These are phyloP conservation scores for Albifimbria verrucaria DNA, from an alignment of 2,329 filamentous ascomycete species.

Conservation along the genomic window DNA sequence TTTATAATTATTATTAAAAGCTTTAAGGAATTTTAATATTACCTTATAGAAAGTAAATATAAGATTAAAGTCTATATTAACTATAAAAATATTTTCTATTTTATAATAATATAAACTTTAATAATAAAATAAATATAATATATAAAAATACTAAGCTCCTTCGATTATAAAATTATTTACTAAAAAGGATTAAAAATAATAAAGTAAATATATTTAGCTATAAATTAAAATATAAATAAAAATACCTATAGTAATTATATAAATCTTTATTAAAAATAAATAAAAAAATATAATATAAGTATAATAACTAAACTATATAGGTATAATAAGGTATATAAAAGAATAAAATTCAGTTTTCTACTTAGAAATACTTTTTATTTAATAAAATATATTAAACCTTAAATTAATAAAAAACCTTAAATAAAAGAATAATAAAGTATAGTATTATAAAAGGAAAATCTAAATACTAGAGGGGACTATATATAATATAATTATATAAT, in stretches of 20 bases:
- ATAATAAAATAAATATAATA: neutral
- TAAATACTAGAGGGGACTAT: neutral
- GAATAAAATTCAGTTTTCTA: neutral
- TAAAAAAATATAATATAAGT: neutral
- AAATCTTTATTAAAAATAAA: neutral
- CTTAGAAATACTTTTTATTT: neutral
- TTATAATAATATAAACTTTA: neutral
- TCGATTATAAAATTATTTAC: neutral
- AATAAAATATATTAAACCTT: neutral
- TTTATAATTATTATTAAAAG: too few relatives aligned
- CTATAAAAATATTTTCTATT: neutral
- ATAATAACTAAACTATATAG: neutral
- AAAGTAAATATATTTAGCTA: too few relatives aligned
- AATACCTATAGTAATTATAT: slow-evolving; percentile 1
- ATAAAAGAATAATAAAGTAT: neutral
- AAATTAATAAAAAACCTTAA: neutral
- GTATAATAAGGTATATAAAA: neutral
- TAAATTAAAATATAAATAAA: too few relatives aligned
- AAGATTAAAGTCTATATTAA: neutral
- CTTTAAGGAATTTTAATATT: too few relatives aligned
- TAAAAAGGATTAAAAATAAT: neutral
- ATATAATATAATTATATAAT: neutral
- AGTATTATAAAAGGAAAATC: neutral
- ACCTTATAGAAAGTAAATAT: too few relatives aligned
- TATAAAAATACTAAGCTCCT: neutral